Base-by-base conservation (phyloP, 306 rosid genomes). In the Cicer pinnatifidum region DNA sequence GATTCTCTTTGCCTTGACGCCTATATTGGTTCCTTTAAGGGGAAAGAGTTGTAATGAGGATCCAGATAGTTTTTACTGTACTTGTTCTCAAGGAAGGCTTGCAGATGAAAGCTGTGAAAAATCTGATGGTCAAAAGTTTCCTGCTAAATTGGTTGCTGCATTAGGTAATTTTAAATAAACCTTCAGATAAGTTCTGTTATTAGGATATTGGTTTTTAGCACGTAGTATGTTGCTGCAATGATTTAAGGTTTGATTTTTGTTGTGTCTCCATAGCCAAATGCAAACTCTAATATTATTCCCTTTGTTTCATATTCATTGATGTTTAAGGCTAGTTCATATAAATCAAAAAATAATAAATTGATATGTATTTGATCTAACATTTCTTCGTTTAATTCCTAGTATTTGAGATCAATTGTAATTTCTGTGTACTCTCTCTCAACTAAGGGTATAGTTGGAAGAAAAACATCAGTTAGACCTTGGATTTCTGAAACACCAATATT, bases 11-110 rank as follows among this genome's bases (percentile, higher is more conserved):
- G 11, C 74, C 12, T 16, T 9, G 48, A 69, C 84, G 0, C 82
- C 88, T 6, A 9, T 84, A 7, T 71, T 86, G 44, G 81, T 86
- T 82, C 90, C 90, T 39, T 64, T 86, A 7, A 51, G 56, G 58
- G 83, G 72, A 8, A 78, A 79, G 77, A 81, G 54, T 23, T 85
- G 89, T 62, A 81, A 65, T 23, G 78, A 60, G 50, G 50, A 79
- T 44, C 81, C 85, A 2, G 43, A 61, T 67, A 44, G 66, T 40
- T 83, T 86, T 80, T 86, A 78, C 50, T 83, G 87, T 9, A 60
- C 12, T 11, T 86, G 87, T 72, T 66, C 78, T 44, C 20, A 59
- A 8, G 83, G 63, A 44, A 40, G 11, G 10, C 37, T 35, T 40
- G 56, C 20, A 15, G 20, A 69, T 53, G 77, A 62, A 69, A 81